A percentile compares a stretch with the other conserved stretches of the same genome.
phyloP scores from a whole-genome alignment of 768 basidiomycete species.

The Boletus tylopilopsis region DNA sequence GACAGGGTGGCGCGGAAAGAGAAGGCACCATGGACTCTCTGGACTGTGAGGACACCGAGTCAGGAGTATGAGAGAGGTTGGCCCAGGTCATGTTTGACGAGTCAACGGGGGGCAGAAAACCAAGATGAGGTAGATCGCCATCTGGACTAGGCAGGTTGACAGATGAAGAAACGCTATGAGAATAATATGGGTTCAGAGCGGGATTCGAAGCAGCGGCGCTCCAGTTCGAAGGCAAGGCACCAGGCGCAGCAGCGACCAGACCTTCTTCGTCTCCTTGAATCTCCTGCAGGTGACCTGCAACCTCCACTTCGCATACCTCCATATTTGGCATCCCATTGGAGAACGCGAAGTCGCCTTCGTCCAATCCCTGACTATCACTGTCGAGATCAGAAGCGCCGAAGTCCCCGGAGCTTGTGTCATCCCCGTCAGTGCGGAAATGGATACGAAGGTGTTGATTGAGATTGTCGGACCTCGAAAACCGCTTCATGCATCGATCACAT shows the following conservation, averaged over 20 bases:
- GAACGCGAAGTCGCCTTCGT: slow-evolving; percentile 32
- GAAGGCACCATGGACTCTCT: slow-evolving; percentile 42
- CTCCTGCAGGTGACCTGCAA: slow-evolving; percentile 51
- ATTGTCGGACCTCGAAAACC: slow-evolving; percentile 87
- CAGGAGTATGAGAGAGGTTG: slow-evolving; percentile 14
- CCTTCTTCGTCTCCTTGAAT: slow-evolving; percentile 59
- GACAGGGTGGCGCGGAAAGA: slow-evolving; percentile 63
- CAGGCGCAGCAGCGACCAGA: slow-evolving; percentile 38
- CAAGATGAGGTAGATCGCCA: slow-evolving; percentile 18
- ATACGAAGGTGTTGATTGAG: slow-evolving; percentile 83
- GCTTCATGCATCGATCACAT: slow-evolving; percentile 72
- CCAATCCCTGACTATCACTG: slow-evolving; percentile 33
- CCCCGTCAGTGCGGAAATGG: slow-evolving; percentile 44
- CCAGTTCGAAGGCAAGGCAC: slow-evolving; percentile 17
- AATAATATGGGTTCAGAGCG: slow-evolving; percentile 22
- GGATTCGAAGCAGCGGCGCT: slow-evolving; percentile 12
- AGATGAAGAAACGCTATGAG: slow-evolving; percentile 14
- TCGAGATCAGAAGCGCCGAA: slow-evolving; percentile 26
- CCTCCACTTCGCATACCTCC: slow-evolving; percentile 58
- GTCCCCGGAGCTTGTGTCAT: slow-evolving; percentile 26
- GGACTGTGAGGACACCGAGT: slow-evolving; percentile 30
- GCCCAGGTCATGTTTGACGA: slow-evolving; percentile 25
- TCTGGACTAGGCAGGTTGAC: slow-evolving; percentile 17
- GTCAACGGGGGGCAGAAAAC: slow-evolving; percentile 22
- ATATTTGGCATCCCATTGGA: slow-evolving; percentile 40